Percentiles rank a stretch among this genome's conserved stretches.
These are phyloP conservation scores for Macrotyloma uniflorum DNA, from an alignment of 306 rosid genomes.

Conservation along the genomic window DNA sequence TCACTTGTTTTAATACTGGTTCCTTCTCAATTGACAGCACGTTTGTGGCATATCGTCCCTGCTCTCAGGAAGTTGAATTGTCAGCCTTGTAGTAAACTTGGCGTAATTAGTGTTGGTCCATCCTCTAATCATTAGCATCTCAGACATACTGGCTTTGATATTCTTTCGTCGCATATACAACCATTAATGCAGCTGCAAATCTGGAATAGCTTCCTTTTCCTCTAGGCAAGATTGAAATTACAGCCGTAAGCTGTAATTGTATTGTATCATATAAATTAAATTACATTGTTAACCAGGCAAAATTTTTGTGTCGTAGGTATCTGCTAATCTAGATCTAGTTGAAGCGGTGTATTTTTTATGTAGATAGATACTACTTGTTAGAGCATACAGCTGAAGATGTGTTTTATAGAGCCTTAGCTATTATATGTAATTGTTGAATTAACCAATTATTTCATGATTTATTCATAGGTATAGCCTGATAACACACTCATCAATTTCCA, in stretches of 20 bases:
- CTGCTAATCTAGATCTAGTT: conserved; percentile 19
- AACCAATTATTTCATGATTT: neutral
- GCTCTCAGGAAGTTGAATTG: conserved; percentile 87
- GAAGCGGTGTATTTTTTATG: conserved; percentile 19
- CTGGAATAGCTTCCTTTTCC: conserved; percentile 10
- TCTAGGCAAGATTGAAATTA: conserved; percentile 27
- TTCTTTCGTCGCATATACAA: conserved; percentile 23
- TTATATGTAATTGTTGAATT: neutral
- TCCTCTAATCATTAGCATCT: conserved; percentile 24
- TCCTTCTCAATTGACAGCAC: conserved; percentile 82
- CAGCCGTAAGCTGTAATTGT: neutral
- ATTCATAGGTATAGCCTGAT: neutral
- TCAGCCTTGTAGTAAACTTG: conserved; percentile 59
- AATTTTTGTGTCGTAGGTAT: conserved; percentile 46
- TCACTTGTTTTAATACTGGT: conserved; percentile 88
- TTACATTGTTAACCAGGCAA: neutral
- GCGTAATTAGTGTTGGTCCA: neutral
- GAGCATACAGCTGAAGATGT: conserved; percentile 9
- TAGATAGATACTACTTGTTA: conserved; percentile 1
- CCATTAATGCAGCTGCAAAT: conserved; percentile 29
- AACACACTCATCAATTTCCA: too few relatives aligned
- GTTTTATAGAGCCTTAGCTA: neutral
- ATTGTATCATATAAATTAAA: conserved; percentile 1
- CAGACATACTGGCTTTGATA: neutral
- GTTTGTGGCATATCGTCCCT: conserved; percentile 85